A percentile compares a stretch with the other conserved stretches of the same genome.
phyloP scores from a whole-genome alignment of 2,329 filamentous ascomycete species.

The Aspergillus sp. region DNA sequence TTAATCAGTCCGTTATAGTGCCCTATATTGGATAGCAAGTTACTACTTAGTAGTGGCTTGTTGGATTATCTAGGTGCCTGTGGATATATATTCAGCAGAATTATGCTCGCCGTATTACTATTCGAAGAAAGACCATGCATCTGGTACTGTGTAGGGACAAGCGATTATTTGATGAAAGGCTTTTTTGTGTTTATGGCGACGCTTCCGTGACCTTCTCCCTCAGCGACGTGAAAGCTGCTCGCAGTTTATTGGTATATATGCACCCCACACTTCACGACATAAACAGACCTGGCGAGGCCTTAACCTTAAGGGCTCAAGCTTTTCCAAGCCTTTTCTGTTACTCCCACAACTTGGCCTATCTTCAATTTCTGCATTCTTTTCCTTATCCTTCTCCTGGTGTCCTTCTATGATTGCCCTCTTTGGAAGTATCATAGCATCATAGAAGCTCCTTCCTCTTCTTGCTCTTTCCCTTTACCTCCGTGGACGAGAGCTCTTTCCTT shows the following conservation, averaged over 20 bases:
- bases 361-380: neutral
- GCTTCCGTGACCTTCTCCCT: no score
- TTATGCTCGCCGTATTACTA: neutral
- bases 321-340: neutral
- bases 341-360: neutral
- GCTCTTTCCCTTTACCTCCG: neutral
- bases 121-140: neutral
- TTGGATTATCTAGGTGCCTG: neutral
- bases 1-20: neutral
- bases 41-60: neutral
- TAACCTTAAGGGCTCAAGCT: neutral
- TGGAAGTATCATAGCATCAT: neutral
- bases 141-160: neutral
- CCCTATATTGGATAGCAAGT: neutral
- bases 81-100: neutral
- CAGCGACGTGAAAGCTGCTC: no score
- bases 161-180: no score
- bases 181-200: neutral
- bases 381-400: neutral
- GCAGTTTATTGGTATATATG: neutral
- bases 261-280: neutral
- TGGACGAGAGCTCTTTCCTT: constrained; percentile 10
- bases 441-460: constrained; percentile 8
- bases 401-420: neutral
- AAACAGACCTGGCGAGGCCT: no score